A percentile compares a stretch with the other conserved stretches of the same genome.
Conservation (phyloP, 495 filamentous ascomycete species). For the Acidiella bohemica region DNA sequence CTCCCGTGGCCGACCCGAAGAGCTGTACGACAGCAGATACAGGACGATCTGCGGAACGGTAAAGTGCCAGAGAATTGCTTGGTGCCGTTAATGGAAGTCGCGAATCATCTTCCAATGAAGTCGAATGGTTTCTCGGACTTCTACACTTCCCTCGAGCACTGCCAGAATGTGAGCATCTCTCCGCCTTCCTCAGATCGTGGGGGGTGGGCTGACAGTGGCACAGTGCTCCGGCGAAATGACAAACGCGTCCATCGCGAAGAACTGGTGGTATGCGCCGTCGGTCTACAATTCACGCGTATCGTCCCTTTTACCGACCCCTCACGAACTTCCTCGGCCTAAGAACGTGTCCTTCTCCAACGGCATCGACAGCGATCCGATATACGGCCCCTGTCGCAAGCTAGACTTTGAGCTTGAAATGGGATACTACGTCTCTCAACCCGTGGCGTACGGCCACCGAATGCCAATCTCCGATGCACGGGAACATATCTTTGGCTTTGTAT, state of each 20-base stretch:
- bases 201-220: neutral
- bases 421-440: constrained; percentile 19
- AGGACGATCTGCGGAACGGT: constrained; percentile 9
- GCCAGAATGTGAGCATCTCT: constrained; percentile 15
- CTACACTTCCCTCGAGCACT: constrained; percentile 28
- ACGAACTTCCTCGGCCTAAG: constrained; percentile 16
- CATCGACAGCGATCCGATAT: constrained; percentile 14
- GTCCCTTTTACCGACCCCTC: constrained; percentile 15
- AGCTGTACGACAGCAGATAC: constrained; percentile 14
- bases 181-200: too few species aligned
- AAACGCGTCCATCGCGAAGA: constrained; percentile 12
- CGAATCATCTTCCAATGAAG: constrained; percentile 21
- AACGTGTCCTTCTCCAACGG: constrained; percentile 18
- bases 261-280: constrained; percentile 18
- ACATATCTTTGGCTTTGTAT: constrained; percentile 24
- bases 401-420: constrained; percentile 28
- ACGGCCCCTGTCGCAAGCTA: constrained; percentile 14
- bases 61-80: constrained; percentile 13
- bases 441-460: constrained; percentile 17
- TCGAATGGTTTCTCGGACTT: constrained; percentile 23
- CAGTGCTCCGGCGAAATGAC: constrained; percentile 20
- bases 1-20: constrained; percentile 13
- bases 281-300: constrained; percentile 23
- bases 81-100: constrained; percentile 14
- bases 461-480: constrained; percentile 18